phyloP scores from a whole-genome alignment of 176 grass and related monocot species.

The Zizania latifolia region DNA sequence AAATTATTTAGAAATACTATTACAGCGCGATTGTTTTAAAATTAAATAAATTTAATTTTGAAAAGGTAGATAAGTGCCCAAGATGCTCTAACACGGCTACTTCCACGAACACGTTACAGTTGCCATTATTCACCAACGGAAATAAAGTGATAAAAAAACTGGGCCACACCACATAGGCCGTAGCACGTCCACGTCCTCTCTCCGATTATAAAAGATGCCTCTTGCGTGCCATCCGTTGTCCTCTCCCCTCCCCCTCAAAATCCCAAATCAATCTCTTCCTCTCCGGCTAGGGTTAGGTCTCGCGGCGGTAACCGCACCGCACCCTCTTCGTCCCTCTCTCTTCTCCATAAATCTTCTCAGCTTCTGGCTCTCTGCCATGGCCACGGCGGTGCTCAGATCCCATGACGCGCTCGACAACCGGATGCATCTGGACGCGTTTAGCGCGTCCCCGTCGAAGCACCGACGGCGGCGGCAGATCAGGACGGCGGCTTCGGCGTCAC shows the following conservation, averaged over 20 bases:
- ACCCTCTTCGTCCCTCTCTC: too few species aligned
- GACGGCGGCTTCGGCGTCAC: neutral
- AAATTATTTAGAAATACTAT: too few species aligned
- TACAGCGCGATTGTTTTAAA: too few species aligned
- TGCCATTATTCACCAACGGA: too few species aligned
- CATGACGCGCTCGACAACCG: slow-evolving; percentile 29
- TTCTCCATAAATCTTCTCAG: neutral
- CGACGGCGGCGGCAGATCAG: slow-evolving; percentile 23
- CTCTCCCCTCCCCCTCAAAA: neutral
- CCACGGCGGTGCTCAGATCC: slow-evolving; percentile 45
- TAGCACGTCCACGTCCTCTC: too few species aligned
- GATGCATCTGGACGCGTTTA: slow-evolving; percentile 43
- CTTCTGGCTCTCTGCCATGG: slow-evolving; percentile 14
- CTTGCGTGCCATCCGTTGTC: neutral
- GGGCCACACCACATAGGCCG: too few species aligned
- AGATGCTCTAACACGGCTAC: too few species aligned
- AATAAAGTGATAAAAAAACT: too few species aligned
- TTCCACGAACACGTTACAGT: too few species aligned
- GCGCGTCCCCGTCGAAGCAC: slow-evolving; percentile 2
- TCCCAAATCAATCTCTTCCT: neutral
- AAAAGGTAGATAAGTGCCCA: too few species aligned
- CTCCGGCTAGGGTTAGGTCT: slow-evolving; percentile 21
- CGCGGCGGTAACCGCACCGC: neutral
- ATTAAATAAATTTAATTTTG: too few species aligned
- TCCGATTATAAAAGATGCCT: slow-evolving; percentile 16